Base-by-base conservation (phyloP, 176 grass and related monocot genomes). In the Puccinellia tenuiflora region DNA sequence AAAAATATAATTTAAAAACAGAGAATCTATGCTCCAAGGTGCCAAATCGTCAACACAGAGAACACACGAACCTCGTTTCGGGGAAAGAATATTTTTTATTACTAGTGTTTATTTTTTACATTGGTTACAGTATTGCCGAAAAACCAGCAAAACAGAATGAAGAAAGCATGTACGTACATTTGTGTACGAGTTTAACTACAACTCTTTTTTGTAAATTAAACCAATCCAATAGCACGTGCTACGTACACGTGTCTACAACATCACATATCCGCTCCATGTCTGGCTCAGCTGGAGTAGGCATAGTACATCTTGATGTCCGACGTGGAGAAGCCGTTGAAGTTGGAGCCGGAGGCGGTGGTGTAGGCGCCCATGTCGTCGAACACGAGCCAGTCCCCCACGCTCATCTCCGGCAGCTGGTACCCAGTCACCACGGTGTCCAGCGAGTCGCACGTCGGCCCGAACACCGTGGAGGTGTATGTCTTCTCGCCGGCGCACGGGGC, bases 281-380 rank as follows among this genome's bases (percentile, higher is more conserved):
- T 39, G 17, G 0, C 30, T 50, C 60, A 80, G 60, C 18, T 35
- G 18, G 60, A 35, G 9, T 79, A 68, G 0, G 78, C 60, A 3
- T 52, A 25, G 45, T 67, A 80, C 6, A 31, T 80, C 20, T 24
- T 38, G 4, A 80, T 80, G 45, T 25, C 14, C 0, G 78, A 38
- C 14, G 60, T 53, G 43, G 57, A 31, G 43, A 85, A 85, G 15
- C 71, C 73, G 21, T 74, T 77, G 12, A 85, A 76, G 45, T 67
- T 55, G 31, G 59, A 74, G 30, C 82, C n/a, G 3, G 18, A 56
- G 7, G 21, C 56, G 30, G 73, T 61, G 15, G 29, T 28, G 45
- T 80, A 80, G 3, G 78, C 62, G 30, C 78, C 78, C 12, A 80
- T 24, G 30, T 80, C 62, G 45, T 80, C 14, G 62, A 80, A 80